Percentiles rank a stretch among this genome's conserved stretches.
phyloP scores from a whole-genome alignment of 2,329 filamentous ascomycete species.

The Ceratocystis papillata region DNA sequence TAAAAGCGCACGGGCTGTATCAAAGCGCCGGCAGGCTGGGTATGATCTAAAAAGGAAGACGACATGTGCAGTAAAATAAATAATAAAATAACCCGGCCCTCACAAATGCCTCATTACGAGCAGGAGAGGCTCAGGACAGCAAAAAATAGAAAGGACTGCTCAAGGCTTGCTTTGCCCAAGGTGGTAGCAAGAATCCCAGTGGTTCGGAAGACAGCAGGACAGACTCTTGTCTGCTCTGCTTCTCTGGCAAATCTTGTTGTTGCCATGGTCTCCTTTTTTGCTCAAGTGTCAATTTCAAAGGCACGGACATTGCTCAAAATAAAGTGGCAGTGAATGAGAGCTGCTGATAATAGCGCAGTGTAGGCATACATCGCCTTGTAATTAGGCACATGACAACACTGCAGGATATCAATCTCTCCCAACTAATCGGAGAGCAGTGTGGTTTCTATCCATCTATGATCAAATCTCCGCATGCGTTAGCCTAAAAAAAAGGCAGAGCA shows the following conservation, averaged over 20 bases:
- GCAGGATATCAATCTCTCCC: no score
- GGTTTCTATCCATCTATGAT: background rate
- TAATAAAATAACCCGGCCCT: background rate
- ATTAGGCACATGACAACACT: no score
- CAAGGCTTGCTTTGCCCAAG: background rate
- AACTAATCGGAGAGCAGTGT: no score
- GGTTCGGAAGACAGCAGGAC: background rate
- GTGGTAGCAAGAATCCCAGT: slow-evolving; percentile 9
- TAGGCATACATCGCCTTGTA: no score
- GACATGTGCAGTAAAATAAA: background rate
- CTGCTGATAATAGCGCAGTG: no score
- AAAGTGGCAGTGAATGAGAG: no score
- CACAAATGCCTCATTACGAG: slow-evolving; percentile 8
- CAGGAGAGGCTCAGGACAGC: background rate
- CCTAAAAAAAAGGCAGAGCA: background rate
- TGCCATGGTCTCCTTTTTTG: background rate
- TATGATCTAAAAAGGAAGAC: background rate
- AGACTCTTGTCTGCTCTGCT: background rate
- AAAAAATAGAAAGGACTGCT: background rate
- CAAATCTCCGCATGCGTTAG: background rate
- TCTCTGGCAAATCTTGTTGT: no score
- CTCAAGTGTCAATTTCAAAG: background rate
- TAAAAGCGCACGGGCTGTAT: background rate
- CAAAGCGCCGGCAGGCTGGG: slow-evolving; percentile 1
- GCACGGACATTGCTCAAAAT: background rate